Evolutionary conservation across 2,329 filamentous ascomycete species (phyloP).

Genomic region (Alternaria ventricosa): DNA sequence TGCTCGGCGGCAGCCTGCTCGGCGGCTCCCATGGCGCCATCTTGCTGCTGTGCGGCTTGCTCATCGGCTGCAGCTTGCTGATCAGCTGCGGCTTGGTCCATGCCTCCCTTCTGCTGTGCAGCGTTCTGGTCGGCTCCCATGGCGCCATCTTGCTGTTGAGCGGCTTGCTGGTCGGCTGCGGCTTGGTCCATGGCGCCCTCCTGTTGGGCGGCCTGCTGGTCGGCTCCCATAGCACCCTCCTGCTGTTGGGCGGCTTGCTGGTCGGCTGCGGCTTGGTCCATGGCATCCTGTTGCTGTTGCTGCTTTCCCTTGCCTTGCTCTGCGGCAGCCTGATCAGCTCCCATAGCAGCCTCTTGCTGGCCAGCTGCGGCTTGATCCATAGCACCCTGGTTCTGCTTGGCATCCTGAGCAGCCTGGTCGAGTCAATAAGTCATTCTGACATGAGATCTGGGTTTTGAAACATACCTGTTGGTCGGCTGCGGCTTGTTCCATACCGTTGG

Average conservation of each 20-base stretch:
- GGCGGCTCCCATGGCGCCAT: neutral
- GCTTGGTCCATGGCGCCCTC: neutral
- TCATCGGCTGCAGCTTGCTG: neutral
- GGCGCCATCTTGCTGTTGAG: neutral
- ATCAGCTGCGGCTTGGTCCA: slow-evolving; percentile 3
- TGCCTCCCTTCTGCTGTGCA: neutral
- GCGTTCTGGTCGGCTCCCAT: neutral
- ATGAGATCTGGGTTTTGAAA: neutral
- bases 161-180: slow-evolving; percentile 5
- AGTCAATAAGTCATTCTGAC: neutral
- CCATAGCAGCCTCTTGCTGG: neutral
- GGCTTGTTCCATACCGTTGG: neutral
- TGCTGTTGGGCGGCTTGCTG: slow-evolving; percentile 4
- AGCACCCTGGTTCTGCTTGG: neutral
- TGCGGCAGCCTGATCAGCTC: slow-evolving; percentile 3
- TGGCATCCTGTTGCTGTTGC: slow-evolving; percentile 1
- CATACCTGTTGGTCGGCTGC: neutral
- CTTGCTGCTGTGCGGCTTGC: slow-evolving; percentile 2
- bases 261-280: slow-evolving; percentile 1
- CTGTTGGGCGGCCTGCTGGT: neutral
- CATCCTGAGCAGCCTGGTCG: neutral
- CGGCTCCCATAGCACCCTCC: neutral
- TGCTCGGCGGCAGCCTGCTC: slow-evolving; percentile 3
- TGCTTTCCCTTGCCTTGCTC: slow-evolving; percentile 1
- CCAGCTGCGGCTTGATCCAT: slow-evolving; percentile 4